These are phyloP conservation scores for Citrus glauca DNA, from an alignment of 345 rosid species.

Conservation along the genomic window DNA sequence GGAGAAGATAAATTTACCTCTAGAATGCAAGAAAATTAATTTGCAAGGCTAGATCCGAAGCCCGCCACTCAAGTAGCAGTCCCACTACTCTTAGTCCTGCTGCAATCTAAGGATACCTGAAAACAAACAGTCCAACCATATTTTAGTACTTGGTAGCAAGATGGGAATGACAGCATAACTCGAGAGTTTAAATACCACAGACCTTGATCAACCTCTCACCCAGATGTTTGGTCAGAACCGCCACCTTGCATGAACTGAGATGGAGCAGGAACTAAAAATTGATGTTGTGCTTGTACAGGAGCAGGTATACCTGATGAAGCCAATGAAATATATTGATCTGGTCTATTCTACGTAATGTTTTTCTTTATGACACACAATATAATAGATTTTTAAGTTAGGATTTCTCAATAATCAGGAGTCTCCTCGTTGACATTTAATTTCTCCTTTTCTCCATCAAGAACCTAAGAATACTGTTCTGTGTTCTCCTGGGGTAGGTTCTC, in stretches of 20 bases:
- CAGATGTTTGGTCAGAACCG: slow-evolving; percentile 79
- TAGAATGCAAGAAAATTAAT: slow-evolving; percentile 69
- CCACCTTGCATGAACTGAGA: slow-evolving; percentile 76
- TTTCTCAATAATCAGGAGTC: neutral
- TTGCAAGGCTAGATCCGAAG: slow-evolving; percentile 86
- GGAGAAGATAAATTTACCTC: slow-evolving; percentile 42
- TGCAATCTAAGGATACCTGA: slow-evolving; percentile 72
- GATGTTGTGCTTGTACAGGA: slow-evolving; percentile 58
- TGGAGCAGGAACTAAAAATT: slow-evolving; percentile 66
- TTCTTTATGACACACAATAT: neutral
- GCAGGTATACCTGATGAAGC: slow-evolving; percentile 41
- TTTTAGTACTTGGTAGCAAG: neutral
- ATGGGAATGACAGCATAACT: neutral
- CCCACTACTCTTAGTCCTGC: slow-evolving; percentile 72
- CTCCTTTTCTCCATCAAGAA: neutral
- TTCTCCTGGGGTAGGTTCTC: neutral
- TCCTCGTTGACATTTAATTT: neutral
- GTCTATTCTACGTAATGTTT: neutral
- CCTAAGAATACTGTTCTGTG: neutral
- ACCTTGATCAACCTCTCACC: slow-evolving; percentile 66
- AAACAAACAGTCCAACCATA: neutral
- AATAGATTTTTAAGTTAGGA: neutral
- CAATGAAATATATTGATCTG: slow-evolving; percentile 6
- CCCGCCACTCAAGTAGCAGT: slow-evolving; percentile 83
- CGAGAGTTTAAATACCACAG: slow-evolving; percentile 16